phyloP scores from a whole-genome alignment of 129 eudicot species.

The Lactuca saligna region DNA sequence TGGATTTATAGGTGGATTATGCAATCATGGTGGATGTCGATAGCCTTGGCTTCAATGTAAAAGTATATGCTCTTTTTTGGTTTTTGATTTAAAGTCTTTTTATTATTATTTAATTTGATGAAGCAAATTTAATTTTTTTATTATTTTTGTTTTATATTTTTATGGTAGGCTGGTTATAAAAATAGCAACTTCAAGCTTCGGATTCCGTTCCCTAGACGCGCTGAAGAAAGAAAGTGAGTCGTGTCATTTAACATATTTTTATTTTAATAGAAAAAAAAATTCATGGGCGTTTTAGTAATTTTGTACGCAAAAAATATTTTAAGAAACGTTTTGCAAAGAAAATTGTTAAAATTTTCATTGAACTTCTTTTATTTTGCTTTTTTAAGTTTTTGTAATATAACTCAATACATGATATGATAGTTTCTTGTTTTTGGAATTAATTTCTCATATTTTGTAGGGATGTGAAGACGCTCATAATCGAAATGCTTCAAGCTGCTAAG shows the following conservation, averaged over 20 bases:
- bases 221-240: conserved; percentile 91
- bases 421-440: background rate
- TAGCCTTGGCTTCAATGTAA: conserved; percentile 85
- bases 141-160: background rate
- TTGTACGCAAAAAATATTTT: background rate
- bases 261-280: too few relatives aligned
- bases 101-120: background rate
- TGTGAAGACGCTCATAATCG: conserved; percentile 79
- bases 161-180: conserved; percentile 66
- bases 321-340: too few relatives aligned
- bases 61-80: conserved; percentile 46
- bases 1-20: conserved; percentile 69
- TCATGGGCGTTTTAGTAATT: background rate
- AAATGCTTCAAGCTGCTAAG: conserved; percentile 87
- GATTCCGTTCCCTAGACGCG: conserved; percentile 79
- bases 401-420: too few relatives aligned
- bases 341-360: too few relatives aligned
- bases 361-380: too few relatives aligned
- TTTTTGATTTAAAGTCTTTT: background rate
- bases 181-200: conserved; percentile 82
- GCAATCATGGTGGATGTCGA: conserved; percentile 83
- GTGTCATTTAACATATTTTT: background rate
- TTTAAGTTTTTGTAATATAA: too few relatives aligned
- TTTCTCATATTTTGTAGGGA: conserved; percentile 42
- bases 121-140: background rate